Evolutionary conservation across 306 rosid genomes (phyloP), one percentile per base, ranked within the genome.

Genomic region (Benincasa hispida): DNA sequence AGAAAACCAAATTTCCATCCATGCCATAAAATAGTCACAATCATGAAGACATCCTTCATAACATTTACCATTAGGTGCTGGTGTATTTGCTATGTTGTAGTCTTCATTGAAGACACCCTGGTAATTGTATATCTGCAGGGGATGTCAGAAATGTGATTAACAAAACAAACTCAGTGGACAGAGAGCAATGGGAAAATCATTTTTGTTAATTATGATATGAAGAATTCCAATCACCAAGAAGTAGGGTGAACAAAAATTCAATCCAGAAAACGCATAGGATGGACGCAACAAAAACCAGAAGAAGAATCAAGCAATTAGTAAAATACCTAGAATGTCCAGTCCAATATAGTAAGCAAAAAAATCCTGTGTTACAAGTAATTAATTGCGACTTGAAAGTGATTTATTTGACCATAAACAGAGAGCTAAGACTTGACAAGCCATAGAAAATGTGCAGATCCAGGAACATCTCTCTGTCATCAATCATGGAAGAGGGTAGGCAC

Each of bases 31-130:
- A n/a, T 18, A 81, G 76, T 39, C 75, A 84, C 25, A 66, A 76
- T 66, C 61, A 73, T 59, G 27, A 77, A 57, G 30, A 65, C 19
- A 81, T 74, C 55, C 59, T 41, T 37, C 74, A 75, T 56, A 77
- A 61, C 37, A 70, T 68, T 81, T 89, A 90, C 99, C 97, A 65
- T 83, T 82, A 56, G 99, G 96, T 83, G 97, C 97, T 72, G 98
- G 99, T 70, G 99, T 95, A 82, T 87, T 90, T 51, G 99, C 91
- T 79, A 90, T 47, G 79, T 92, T 95, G 90, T 95, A 95, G 84
- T 95, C 99, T 86, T 95, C 99, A 74, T 47, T 95, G 77, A 18
- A 92, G 61, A 54, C 92, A 75, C 85, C 92, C 82, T 87, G 93
- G 82, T 95, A 92, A 77, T 89, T 88, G 88, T 90, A 95, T 82